Conservation (phyloP, 2,329 filamentous ascomycete species). For the Chlorencoelia australis region DNA sequence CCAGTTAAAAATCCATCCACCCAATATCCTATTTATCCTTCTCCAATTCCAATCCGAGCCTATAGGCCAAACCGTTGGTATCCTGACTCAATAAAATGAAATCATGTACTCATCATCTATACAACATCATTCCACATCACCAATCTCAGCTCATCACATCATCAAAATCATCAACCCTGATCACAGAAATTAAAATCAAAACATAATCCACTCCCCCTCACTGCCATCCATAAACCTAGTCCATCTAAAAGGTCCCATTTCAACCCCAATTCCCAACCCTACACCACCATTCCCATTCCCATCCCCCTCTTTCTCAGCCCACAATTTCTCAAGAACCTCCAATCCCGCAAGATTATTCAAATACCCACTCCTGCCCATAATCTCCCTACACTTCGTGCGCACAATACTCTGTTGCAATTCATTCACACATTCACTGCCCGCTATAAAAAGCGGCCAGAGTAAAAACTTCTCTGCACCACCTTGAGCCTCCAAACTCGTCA, state of each 20-base stretch:
- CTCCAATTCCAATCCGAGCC: no score
- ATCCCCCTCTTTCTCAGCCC: constrained; percentile 36
- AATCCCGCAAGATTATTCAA: constrained; percentile 85
- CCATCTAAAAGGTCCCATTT: constrained; percentile 23
- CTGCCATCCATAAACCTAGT: constrained; percentile 27
- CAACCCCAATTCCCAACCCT: neutral
- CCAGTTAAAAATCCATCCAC: no score
- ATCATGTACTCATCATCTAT: no score
- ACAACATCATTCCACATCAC: no score
- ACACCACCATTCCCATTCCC: constrained; percentile 1
- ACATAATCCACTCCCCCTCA: constrained; percentile 59
- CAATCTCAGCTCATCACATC: no score
- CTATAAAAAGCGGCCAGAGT: constrained; percentile 87
- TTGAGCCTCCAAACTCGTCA: constrained; percentile 64
- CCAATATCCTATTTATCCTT: no score
- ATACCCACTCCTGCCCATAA: constrained; percentile 82
- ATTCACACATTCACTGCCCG: constrained; percentile 80
- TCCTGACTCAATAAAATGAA: no score
- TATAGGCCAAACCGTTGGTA: no score
- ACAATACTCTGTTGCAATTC: constrained; percentile 71
- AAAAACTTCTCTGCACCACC: constrained; percentile 75
- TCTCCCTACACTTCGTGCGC: constrained; percentile 70
- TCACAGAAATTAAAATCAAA: constrained; percentile 31
- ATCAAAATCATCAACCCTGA: no score
- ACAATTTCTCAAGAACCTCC: constrained; percentile 76